Conservation (phyloP, 192 early-diverging fungal genomes). For the Entomortierella parvispora region DNA sequence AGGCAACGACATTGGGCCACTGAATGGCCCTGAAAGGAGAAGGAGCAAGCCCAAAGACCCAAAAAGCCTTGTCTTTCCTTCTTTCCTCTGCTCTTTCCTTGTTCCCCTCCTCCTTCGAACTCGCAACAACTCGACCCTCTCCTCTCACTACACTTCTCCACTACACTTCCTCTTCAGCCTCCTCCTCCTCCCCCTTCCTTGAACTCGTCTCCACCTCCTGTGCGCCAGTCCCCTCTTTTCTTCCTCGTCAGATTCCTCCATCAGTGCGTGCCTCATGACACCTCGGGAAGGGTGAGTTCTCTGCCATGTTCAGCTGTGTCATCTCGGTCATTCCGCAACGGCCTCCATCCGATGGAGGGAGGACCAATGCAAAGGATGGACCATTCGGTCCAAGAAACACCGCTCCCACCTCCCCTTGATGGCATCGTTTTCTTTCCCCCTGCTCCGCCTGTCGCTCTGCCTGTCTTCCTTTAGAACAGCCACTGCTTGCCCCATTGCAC, state of each 20-base stretch:
- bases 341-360: no score
- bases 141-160: neutral
- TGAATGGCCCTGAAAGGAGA: no score
- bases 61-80: neutral
- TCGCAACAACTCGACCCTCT: no score
- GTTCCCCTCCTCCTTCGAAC: neutral
- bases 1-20: no score
- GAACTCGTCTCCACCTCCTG: neutral
- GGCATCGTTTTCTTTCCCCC: no score
- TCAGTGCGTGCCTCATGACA: slow-evolving; percentile 19
- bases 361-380: no score
- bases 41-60: no score
- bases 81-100: neutral
- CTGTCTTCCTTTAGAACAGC: no score
- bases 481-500: no score
- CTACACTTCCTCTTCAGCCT: neutral
- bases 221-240: neutral
- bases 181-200: neutral
- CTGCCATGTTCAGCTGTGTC: neutral
- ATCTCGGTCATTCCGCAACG: neutral
- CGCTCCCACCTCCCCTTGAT: no score
- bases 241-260: neutral
- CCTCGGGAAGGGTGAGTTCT: slow-evolving; percentile 36
- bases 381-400: no score
- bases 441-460: neutral